Percentiles rank a stretch among this genome's conserved stretches.
Conservation (phyloP, 768 basidiomycete species). For the Gymnopilus junonius region DNA sequence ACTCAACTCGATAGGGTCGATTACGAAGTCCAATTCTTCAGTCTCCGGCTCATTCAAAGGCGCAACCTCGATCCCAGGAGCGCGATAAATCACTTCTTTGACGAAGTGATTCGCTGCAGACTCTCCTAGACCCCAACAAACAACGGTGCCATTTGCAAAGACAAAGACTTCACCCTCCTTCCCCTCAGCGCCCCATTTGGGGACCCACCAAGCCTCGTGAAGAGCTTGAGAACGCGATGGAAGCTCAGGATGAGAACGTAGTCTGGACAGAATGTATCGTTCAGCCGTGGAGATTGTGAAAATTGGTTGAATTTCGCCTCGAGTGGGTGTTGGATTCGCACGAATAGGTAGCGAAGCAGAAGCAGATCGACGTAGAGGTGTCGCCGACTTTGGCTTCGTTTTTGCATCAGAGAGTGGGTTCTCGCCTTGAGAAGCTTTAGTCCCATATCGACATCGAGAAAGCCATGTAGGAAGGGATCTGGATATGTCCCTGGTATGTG, state of each 20-base stretch:
- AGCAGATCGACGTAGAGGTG: slow-evolving; percentile 81
- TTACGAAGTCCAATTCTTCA: slow-evolving; percentile 92
- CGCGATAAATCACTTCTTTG: slow-evolving; percentile 57
- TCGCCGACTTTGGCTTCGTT: slow-evolving; percentile 81
- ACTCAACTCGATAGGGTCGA: slow-evolving; percentile 86
- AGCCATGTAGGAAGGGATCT: background rate
- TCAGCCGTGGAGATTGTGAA: slow-evolving; percentile 89
- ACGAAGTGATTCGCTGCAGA: slow-evolving; percentile 73
- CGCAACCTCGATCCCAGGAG: slow-evolving; percentile 62
- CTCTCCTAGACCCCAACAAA: slow-evolving; percentile 88
- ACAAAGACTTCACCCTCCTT: slow-evolving; percentile 84
- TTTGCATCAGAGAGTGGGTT: slow-evolving; percentile 44
- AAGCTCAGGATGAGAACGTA: slow-evolving; percentile 55
- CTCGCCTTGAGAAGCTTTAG: slow-evolving; percentile 8
- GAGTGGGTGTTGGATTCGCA: slow-evolving; percentile 83
- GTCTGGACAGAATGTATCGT: slow-evolving; percentile 70
- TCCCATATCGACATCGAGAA: slow-evolving; percentile 6
- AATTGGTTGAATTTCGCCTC: slow-evolving; percentile 77
- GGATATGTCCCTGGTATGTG: background rate
- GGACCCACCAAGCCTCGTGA: slow-evolving; percentile 83
- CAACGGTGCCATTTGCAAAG: slow-evolving; percentile 86
- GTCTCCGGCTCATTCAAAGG: slow-evolving; percentile 74
- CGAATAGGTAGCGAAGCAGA: slow-evolving; percentile 87
- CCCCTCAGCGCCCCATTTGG: slow-evolving; percentile 62
- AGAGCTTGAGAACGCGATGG: slow-evolving; percentile 60